Evolutionary conservation across 2,329 filamentous ascomycete genomes (phyloP), one percentile per base, ranked within the genome.

Genomic region (Aureobasidium mangrovei): DNA sequence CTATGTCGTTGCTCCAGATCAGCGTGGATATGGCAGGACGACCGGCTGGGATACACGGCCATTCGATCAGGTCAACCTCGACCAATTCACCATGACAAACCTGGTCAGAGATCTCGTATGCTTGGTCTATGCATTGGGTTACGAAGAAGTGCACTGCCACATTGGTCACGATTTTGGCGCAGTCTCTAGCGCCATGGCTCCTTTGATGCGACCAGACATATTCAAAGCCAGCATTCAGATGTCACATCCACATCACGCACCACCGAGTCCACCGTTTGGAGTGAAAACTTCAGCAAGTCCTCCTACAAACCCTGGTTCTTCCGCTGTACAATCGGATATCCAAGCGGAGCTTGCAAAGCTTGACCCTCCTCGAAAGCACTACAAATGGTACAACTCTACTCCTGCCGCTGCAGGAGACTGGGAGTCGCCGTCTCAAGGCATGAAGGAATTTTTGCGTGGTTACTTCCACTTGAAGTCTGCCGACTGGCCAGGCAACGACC

Each of bases 381-480:
- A 86, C 71, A 84, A 84, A 65, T 83, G 77, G 77, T 85, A 82
- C 65, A 83, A 82, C 60, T 77, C 78, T 2, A 76, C 74, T 2
- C 47, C 71, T 0, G 56, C 63, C 1, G 80, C 80, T 1, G 72
- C 72, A 0, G 33, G 57, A 2, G 72, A 80, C 32, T 79, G 77
- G 76, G 63, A 68, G 26, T 62, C 70, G 29, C 73, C 76, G 0
- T 61, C 68, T 0, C 75, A 79, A 56, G 78, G 80, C 2, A 70
- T 86, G 9, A 71, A 76, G n/a, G 65, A 66, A 1, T 86, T 85
- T 57, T 70, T 86, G 1, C 75, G 82, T 7, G 82, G 83, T 3
- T 87, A 86, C 62, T 80, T 86, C 59, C 77, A 86, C 62, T 72
- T 87, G 45, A 87, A 87, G 64, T 82, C 79, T 52, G 82, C 78